These are phyloP conservation scores for Apiospora saccharicola DNA, from an alignment of 2,329 filamentous ascomycete species.

Conservation along the genomic window DNA sequence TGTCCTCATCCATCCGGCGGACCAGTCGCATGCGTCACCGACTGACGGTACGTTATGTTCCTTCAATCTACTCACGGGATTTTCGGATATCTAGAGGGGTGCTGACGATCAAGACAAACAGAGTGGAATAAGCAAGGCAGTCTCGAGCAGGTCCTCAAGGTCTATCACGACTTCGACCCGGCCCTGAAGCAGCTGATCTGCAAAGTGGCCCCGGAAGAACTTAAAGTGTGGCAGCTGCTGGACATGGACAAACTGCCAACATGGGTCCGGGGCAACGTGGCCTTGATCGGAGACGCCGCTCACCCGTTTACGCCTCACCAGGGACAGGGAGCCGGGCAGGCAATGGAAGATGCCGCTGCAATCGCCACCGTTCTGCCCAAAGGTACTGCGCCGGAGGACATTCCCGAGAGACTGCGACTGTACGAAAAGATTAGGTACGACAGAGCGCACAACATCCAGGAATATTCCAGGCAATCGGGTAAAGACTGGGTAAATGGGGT, in stretches of 20 bases:
- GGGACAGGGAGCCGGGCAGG: slow-evolving; percentile 57
- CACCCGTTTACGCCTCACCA: slow-evolving; percentile 69
- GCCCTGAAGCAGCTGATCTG: slow-evolving; percentile 48
- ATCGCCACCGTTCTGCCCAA: slow-evolving; percentile 62
- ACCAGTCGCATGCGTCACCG: slow-evolving; percentile 44
- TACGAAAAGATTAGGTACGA: slow-evolving; percentile 66
- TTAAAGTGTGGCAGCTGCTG: slow-evolving; percentile 66
- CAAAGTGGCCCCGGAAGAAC: slow-evolving; percentile 51
- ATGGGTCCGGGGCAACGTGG: slow-evolving; percentile 35
- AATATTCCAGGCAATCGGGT: slow-evolving; percentile 61
- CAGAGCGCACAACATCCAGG: slow-evolving; percentile 64
- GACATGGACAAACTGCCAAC: slow-evolving; percentile 65
- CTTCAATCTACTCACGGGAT: background rate
- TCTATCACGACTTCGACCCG: slow-evolving; percentile 52
- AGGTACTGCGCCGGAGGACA: slow-evolving; percentile 51
- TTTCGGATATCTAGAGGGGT: background rate
- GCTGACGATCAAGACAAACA: slow-evolving; percentile 31
- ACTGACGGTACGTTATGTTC: slow-evolving; percentile 40
- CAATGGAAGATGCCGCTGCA: slow-evolving; percentile 72
- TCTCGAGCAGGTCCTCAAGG: slow-evolving; percentile 47
- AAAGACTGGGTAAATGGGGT: slow-evolving; percentile 50
- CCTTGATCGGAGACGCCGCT: slow-evolving; percentile 48
- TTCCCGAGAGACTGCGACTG: slow-evolving; percentile 63
- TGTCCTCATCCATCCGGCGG: slow-evolving; percentile 59
- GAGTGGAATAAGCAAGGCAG: slow-evolving; percentile 50